Evolutionary conservation across 2,329 filamentous ascomycete genomes (phyloP).

Genomic region (Fusarium sterilihyphosum): DNA sequence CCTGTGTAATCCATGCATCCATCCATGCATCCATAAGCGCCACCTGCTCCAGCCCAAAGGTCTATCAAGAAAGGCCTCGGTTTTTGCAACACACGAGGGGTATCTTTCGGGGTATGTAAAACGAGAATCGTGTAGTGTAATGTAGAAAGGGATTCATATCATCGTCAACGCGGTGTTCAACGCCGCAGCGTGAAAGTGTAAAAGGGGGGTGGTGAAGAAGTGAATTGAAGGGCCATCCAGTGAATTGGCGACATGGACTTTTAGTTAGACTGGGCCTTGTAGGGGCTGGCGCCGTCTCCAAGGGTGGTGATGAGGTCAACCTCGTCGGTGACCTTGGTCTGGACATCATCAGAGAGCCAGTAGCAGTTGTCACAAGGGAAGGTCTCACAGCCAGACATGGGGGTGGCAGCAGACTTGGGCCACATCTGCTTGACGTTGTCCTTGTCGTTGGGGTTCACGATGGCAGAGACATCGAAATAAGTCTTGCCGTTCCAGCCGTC

Average conservation of each 20-base stretch:
- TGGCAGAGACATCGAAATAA: conserved; percentile 69
- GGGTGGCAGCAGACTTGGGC: conserved; percentile 51
- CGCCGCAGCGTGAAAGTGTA: conserved; percentile 32
- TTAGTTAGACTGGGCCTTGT: conserved; percentile 21
- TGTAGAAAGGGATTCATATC: conserved; percentile 34
- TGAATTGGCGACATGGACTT: conserved; percentile 7
- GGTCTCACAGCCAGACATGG: conserved; percentile 60
- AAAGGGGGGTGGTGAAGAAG: conserved; percentile 18
- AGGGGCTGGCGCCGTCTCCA: conserved; percentile 49
- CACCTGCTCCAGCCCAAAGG: conserved; percentile 42
- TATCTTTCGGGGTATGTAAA: conserved; percentile 45
- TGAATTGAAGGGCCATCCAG: conserved; percentile 23
- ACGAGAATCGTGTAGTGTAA: conserved; percentile 34
- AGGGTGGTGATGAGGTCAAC: conserved; percentile 62
- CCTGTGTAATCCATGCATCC: conserved; percentile 25
- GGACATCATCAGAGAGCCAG: conserved; percentile 63
- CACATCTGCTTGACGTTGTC: conserved; percentile 65
- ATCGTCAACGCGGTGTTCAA: conserved; percentile 44
- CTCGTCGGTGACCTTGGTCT: conserved; percentile 63
- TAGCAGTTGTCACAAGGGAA: conserved; percentile 66
- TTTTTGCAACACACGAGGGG: conserved; percentile 39
- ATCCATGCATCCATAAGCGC: conserved; percentile 39
- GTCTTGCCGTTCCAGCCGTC: conserved; percentile 59
- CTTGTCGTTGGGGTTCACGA: conserved; percentile 61
- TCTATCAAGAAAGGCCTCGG: conserved; percentile 41